Base-by-base conservation (phyloP, 495 filamentous ascomycete species). In the Hypomontagnella monticulosa region DNA sequence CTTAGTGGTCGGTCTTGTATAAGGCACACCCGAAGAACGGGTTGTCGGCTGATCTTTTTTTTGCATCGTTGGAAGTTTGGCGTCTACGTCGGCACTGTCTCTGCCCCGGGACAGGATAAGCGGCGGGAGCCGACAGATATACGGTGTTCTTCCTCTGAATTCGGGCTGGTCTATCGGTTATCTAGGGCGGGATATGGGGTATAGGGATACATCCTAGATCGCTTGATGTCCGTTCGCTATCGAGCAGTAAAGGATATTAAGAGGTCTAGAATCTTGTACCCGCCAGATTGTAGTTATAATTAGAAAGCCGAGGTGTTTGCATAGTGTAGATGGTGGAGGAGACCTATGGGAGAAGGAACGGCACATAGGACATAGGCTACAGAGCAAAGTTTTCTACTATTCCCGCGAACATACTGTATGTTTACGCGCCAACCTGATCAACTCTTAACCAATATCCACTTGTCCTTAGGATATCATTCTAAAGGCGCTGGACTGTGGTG, bases 311-410 rank as follows among this genome's bases (percentile, higher is more conserved):
- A 37, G n/a, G 42, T 15, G 12, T 23, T 49, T 42, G n/a, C 33
- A 56, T 54, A 44, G n/a, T 50, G 51, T 50, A 63, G 12, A 37
- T 63, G 27, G 19, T 23, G 23, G 37, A 55, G 14, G 49, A 23
- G 30, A 12, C 42, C n/a, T n/a, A n/a, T n/a, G n/a, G 23, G 37
- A 55, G 14, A 41, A 23, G 15, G 42, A 9, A 30, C 12, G 50
- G 14, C 15, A 32, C 12, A 38, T 12, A 16, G 19, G 20, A 54
- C 11, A 48, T 61, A 61, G 33, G 57, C 47, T 52, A 52, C 32
- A 54, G 20, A 33, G 41, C 33, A 54, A n/a, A 34, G 30, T 53
- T 47, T 12, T 54, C 12, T 20, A 42, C 37, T 10, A 42, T 34
- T 30, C 27, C 32, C 32, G 47, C 40, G 36, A 14, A 19, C 43